Evolutionary conservation across 352 stramenopile genomes (phyloP).

Genomic region (Globisporangium nagaii): DNA sequence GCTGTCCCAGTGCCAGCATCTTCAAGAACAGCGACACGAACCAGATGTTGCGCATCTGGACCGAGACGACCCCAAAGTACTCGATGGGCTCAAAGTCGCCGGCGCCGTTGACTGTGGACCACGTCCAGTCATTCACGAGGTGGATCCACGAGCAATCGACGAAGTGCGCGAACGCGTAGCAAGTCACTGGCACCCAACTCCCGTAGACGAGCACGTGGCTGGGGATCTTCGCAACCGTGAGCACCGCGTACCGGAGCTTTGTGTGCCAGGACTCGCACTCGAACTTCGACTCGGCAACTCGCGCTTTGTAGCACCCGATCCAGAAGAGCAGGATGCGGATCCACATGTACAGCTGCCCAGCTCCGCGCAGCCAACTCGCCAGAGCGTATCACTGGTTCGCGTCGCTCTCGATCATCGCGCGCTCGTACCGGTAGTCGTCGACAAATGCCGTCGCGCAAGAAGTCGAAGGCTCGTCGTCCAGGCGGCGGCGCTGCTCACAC

Average conservation of each 20-base stretch:
- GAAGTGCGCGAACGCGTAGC: slow-evolving; percentile 22
- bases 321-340: slow-evolving; percentile 23
- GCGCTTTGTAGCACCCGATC: slow-evolving; percentile 15
- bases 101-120: slow-evolving; percentile 15
- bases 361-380: slow-evolving; percentile 23
- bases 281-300: slow-evolving; percentile 12
- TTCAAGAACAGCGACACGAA: slow-evolving; percentile 23
- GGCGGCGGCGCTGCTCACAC: slow-evolving; percentile 1
- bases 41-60: slow-evolving; percentile 41
- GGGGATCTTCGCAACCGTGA: slow-evolving; percentile 20
- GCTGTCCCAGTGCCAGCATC: slow-evolving; percentile 2
- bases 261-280: background rate
- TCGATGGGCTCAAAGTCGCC: slow-evolving; percentile 13
- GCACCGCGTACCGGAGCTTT: background rate
- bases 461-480: background rate
- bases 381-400: slow-evolving; percentile 24
- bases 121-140: slow-evolving; percentile 16
- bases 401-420: slow-evolving; percentile 27
- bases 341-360: slow-evolving; percentile 41
- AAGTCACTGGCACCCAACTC: slow-evolving; percentile 18
- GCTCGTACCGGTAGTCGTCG: slow-evolving; percentile 57
- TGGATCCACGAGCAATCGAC: slow-evolving; percentile 22
- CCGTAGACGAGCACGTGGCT: slow-evolving; percentile 31
- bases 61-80: slow-evolving; percentile 16
- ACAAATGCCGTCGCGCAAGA: slow-evolving; percentile 30